phyloP scores from a whole-genome alignment of 1,139 yeast species.

The Suhomyces coccinellae region DNA sequence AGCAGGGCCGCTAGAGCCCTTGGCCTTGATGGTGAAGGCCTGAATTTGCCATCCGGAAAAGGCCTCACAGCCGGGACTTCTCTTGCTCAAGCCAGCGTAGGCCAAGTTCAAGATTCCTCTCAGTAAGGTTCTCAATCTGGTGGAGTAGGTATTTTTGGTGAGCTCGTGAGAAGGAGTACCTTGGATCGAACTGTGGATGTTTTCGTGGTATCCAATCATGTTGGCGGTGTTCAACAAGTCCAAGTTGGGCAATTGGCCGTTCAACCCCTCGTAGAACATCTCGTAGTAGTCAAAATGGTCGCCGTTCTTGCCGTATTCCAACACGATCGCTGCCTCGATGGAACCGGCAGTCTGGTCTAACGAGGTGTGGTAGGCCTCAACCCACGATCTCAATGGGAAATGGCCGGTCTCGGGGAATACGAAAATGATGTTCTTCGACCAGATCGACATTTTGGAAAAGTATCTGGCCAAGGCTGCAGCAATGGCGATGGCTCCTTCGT shows the following conservation, averaged over 20 bases:
- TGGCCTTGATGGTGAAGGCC: constrained; percentile 77
- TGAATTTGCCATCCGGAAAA: constrained; percentile 97
- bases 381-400: constrained; percentile 80
- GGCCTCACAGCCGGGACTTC: constrained; percentile 75
- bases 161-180: constrained; percentile 51
- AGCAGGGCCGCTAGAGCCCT: constrained; percentile 48
- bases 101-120: constrained; percentile 69
- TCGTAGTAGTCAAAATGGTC: constrained; percentile 79
- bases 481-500: constrained; percentile 80
- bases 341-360: constrained; percentile 93
- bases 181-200: constrained; percentile 68
- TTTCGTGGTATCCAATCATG: constrained; percentile 70
- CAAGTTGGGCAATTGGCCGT: constrained; percentile 93
- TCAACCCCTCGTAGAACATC: constrained; percentile 79
- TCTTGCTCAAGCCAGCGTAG: constrained; percentile 63
- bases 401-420: constrained; percentile 79
- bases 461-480: constrained; percentile 74
- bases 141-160: constrained; percentile 45
- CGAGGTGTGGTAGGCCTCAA: constrained; percentile 86
- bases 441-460: constrained; percentile 81
- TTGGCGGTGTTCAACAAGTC: constrained; percentile 85
- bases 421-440: constrained; percentile 92
- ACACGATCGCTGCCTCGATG: constrained; percentile 84
- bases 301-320: constrained; percentile 69
- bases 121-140: constrained; percentile 60